phyloP scores from a whole-genome alignment of 2,329 filamentous ascomycete genomes.

The Sporothrix curviconia region DNA sequence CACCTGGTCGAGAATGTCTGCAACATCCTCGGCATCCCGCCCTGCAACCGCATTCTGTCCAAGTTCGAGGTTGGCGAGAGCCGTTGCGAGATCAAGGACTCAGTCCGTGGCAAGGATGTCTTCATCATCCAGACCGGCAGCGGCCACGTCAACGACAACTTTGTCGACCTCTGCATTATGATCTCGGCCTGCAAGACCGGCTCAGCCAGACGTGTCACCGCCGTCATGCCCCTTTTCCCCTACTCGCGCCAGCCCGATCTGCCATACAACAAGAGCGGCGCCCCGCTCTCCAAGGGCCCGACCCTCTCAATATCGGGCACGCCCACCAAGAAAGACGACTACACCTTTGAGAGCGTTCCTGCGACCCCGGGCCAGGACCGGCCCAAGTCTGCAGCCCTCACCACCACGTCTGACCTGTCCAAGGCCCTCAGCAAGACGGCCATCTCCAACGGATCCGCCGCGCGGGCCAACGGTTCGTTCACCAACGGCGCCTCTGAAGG shows the following conservation, averaged over 20 bases:
- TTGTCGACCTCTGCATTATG: slow-evolving; percentile 95
- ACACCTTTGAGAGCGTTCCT: slow-evolving; percentile 89
- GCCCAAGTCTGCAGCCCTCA: slow-evolving; percentile 57
- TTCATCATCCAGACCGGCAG: slow-evolving; percentile 96
- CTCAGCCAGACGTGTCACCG: slow-evolving; percentile 87
- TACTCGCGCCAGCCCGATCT: slow-evolving; percentile 95
- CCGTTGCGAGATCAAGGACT: slow-evolving; percentile 91
- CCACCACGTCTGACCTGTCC: slow-evolving; percentile 65
- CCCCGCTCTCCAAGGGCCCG: slow-evolving; percentile 66
- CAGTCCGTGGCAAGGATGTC: slow-evolving; percentile 95
- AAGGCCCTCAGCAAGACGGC: slow-evolving; percentile 66
- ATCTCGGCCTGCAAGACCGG: slow-evolving; percentile 87
- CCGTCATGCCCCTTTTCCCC: slow-evolving; percentile 89
- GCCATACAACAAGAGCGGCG: slow-evolving; percentile 92
- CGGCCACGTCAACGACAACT: slow-evolving; percentile 88
- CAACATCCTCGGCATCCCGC: slow-evolving; percentile 79
- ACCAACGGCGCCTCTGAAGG: slow-evolving; percentile 23
- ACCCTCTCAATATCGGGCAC: slow-evolving; percentile 34
- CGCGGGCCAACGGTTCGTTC: slow-evolving; percentile 25
- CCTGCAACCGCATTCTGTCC: slow-evolving; percentile 72
- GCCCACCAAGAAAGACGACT: slow-evolving; percentile 46
- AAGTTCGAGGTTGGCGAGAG: slow-evolving; percentile 97
- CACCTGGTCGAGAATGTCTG: slow-evolving; percentile 80
- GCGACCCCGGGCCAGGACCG: slow-evolving; percentile 72
- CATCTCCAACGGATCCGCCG: slow-evolving; percentile 43